Evolutionary conservation across 768 basidiomycete genomes (phyloP).

Genomic region (Suillus subluteus): DNA sequence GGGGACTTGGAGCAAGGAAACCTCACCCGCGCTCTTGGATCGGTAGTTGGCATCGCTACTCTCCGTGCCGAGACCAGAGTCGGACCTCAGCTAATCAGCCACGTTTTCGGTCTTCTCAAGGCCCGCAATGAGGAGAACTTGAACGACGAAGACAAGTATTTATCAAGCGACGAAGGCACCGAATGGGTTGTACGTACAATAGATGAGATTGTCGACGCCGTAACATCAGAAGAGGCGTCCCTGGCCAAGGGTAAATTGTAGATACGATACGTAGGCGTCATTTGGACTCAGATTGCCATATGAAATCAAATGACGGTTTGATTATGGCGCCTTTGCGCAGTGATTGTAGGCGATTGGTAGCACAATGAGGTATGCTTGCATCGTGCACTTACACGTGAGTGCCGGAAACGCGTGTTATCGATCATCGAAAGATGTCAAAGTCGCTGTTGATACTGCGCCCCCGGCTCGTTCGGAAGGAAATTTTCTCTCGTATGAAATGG

Average conservation of each 20-base stretch:
- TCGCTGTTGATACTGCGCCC: constrained; percentile 20
- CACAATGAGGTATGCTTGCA: constrained; percentile 21
- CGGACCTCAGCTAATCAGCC: constrained; percentile 85
- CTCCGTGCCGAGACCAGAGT: constrained; percentile 85
- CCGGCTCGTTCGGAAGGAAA: constrained; percentile 25
- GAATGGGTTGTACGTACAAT: constrained; percentile 88
- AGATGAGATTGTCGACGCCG: constrained; percentile 79
- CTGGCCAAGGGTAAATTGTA: constrained; percentile 66
- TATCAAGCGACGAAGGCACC: constrained; percentile 83
- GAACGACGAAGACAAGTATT: constrained; percentile 76
- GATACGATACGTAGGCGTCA: constrained; percentile 21
- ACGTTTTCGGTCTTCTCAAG: constrained; percentile 90
- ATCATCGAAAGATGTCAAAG: constrained; percentile 17
- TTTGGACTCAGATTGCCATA: constrained; percentile 24
- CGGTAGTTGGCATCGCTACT: constrained; percentile 82
- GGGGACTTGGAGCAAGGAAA: constrained; percentile 75
- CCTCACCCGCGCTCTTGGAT: constrained; percentile 82
- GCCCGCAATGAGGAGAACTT: constrained; percentile 64
- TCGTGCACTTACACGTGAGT: constrained; percentile 39
- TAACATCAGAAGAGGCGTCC: constrained; percentile 47
- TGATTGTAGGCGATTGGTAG: constrained; percentile 22
- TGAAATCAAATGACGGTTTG: constrained; percentile 35
- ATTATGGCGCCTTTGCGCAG: constrained; percentile 27
- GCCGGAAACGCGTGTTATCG: constrained; percentile 32
- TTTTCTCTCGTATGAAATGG: constrained; percentile 32